Base-by-base conservation (phyloP, 176 grass and related monocot species). In the Avena insularis region DNA sequence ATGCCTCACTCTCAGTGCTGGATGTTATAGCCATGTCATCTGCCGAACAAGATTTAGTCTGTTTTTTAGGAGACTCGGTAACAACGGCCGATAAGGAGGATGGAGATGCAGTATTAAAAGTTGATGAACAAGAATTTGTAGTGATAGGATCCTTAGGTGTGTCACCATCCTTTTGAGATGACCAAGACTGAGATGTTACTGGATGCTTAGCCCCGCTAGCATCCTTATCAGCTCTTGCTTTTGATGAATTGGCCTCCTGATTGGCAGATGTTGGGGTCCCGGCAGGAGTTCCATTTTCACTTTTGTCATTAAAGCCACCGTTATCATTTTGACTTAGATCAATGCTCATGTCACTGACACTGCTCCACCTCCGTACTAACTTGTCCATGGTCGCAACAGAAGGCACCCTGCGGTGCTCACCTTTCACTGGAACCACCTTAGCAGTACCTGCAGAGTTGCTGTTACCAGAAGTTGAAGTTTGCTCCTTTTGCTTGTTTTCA, bases 261-360 rank as follows among this genome's bases (percentile, higher is more conserved):
- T 74, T 83, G 53, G 48, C 63, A 91, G 94, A 91, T 50, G 92
- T 93, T 84, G 92, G 94, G 17, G 92, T 96, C 71, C 80, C 90
- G 63, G 53, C 53, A 58, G 84, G 69, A 77, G 83, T 94, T 88
- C 83, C 94, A 82, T 86, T 91, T 70, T 90, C 94, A 79, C 86
- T 96, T 76, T 57, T 91, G 45, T 99, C 94, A 79, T 81, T 94
- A 79, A 57, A 88, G 66, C 78, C 87, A 69, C 86, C 65, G 17
- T 80, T 91, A 75, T 82, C 83, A 57, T 89, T 99, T 82, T 81
- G 89, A 80, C 89, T 88, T 35, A 94, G 89, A 89, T 97, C 97
- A 82, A 99, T 99, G 75, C 94, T 99, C 97, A 97, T 97, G 83
- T 99, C 94, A 71, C 97, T 99, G 33, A 90, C 89, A 91, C 80